Evolutionary conservation across 805 yeast genomes (phyloP).

Genomic region (Priceomyces fermenticarens): DNA sequence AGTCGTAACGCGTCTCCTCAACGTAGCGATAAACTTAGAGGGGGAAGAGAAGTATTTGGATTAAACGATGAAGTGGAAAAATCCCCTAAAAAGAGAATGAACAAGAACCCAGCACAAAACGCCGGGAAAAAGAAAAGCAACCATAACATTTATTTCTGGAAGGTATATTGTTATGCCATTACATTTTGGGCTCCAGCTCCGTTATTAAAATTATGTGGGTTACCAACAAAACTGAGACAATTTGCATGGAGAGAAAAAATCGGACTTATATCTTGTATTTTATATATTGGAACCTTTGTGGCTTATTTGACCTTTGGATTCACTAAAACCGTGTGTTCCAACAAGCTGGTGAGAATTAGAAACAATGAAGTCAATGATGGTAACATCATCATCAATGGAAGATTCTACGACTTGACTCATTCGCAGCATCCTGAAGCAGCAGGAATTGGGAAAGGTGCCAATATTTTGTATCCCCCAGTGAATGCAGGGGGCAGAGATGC

Average conservation of each 20-base stretch:
- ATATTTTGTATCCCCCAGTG: conserved; percentile 78
- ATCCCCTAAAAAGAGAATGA: conserved; percentile 24
- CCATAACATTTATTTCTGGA: conserved; percentile 61
- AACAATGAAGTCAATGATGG: conserved; percentile 58
- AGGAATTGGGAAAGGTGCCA: conserved; percentile 68
- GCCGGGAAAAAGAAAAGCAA: conserved; percentile 8
- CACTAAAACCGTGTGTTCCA: conserved; percentile 74
- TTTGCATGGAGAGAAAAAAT: conserved; percentile 97
- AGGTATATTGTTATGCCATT: conserved; percentile 68
- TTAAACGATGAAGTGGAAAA: conserved; percentile 55
- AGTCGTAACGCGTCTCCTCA: conserved; percentile 7
- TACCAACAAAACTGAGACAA: conserved; percentile 76
- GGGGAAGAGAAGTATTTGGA: conserved; percentile 54
- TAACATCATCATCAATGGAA: conserved; percentile 75
- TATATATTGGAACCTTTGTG: conserved; percentile 69
- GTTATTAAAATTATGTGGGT: conserved; percentile 66
- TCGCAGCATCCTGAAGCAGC: conserved; percentile 81
- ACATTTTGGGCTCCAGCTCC: conserved; percentile 94
- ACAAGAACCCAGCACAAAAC: conserved; percentile 8
- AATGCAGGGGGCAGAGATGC: conserved; percentile 89
- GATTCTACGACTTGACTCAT: conserved; percentile 66
- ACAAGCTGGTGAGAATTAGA: conserved; percentile 45
- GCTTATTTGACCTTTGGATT: conserved; percentile 92
- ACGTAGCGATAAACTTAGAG: conserved; percentile 8
- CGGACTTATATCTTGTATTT: conserved; percentile 73